Base-by-base conservation (phyloP, 2,329 filamentous ascomycete species). In the Colletotrichum ledebouriae region DNA sequence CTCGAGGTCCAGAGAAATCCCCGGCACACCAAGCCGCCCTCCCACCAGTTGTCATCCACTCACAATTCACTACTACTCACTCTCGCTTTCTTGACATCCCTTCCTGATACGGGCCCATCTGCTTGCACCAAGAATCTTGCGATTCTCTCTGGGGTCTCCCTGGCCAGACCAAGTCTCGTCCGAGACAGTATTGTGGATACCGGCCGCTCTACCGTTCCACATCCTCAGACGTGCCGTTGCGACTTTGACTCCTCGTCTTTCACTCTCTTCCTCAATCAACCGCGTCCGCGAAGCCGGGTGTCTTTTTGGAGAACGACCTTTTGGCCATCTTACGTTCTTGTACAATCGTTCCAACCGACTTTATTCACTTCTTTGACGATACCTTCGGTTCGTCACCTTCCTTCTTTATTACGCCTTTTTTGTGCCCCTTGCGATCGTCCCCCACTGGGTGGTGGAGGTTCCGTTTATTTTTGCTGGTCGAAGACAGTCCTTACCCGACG, bases 401-500 rank as follows among this genome's bases (percentile, higher is more conserved):
- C 63, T 47, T 70, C 52, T 64, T 70, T 69, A 44, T 33, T 20
- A 33, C 42, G 25, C 17, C 46, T 42, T 44, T 47, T 61, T 34
- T 29, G 10, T 29, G 10, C 33, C 25, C 41, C 33, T 68, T 49
- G 55, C 63, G 59, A 63, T 62, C 44, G 63, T 69, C 57, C 63
- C 44, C 67, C 58, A 56, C 63, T 67, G 67, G 50, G 63, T 61
- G 63, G 67, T 69, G 67, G 68, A 70, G 34, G 47, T 63, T 63
- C 34, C 44, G 22, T 67, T 46, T 60, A 17, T 59, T 65, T 59
- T 63, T 69, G 65, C 68, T 70, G 65, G 68, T 68, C 59, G 68
- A 68, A 69, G 49, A 60, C 69, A 63, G 65, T 70, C 69, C 57
- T 69, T 70, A 70, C 67, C 61, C 61, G 57, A 53, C 50, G 58